These are phyloP conservation scores for Kurtzmaniella natalensis DNA, from an alignment of 1,139 yeast genomes.

Conservation along the genomic window DNA sequence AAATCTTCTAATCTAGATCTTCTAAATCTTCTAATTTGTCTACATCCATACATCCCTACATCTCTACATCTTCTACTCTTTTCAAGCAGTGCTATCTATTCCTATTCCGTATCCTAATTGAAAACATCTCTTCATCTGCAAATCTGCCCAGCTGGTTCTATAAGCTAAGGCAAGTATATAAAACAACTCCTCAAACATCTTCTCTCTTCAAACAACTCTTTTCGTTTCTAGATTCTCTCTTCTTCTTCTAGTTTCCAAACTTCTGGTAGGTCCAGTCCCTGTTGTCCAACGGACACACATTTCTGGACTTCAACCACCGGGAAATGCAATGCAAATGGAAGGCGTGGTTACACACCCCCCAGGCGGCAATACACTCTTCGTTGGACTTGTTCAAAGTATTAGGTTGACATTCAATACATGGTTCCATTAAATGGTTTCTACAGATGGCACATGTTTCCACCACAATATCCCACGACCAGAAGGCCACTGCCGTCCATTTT, in stretches of 20 bases:
- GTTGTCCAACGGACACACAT: constrained; percentile 95
- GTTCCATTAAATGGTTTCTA: constrained; percentile 97
- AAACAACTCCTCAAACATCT: no score
- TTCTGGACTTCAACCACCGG: constrained; percentile 95
- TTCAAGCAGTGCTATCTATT: no score
- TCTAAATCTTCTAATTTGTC: no score
- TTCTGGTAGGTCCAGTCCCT: constrained; percentile 90
- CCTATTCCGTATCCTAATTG: no score
- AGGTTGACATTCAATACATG: constrained; percentile 96
- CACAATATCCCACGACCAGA: constrained; percentile 98
- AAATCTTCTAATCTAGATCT: no score
- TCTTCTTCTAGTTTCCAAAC: constrained; percentile 46
- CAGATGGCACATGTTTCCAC: constrained; percentile 98
- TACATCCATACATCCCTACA: no score
- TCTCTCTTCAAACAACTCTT: no score
- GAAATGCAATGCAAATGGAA: constrained; percentile 95
- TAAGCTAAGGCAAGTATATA: no score
- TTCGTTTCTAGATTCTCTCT: no score
- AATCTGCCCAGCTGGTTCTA: no score
- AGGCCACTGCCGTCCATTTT: constrained; percentile 97
- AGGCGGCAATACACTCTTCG: constrained; percentile 89
- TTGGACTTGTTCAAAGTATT: constrained; percentile 63
- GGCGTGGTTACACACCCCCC: constrained; percentile 96
- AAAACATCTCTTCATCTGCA: no score
- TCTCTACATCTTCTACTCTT: no score